phyloP scores from a whole-genome alignment of 192 early-diverging fungal species.

The Fimicolochytrium jonesii region DNA sequence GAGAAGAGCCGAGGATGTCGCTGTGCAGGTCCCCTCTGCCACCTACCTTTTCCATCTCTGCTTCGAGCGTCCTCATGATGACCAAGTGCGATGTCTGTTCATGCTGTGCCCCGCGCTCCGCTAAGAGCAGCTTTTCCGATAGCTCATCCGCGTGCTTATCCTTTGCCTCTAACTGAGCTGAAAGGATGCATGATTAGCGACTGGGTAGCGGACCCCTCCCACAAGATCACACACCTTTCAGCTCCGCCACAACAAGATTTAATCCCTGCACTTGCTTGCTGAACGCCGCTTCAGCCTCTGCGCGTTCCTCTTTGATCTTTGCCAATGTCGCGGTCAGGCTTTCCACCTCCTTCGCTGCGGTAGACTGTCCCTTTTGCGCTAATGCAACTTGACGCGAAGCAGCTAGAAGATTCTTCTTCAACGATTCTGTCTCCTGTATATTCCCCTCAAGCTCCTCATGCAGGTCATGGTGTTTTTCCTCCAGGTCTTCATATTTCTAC shows the following conservation, averaged over 20 bases:
- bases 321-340: background rate
- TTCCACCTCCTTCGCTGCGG: background rate
- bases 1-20: too few species aligned
- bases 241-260: background rate
- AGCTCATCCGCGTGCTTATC: background rate
- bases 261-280: background rate
- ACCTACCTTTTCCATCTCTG: background rate
- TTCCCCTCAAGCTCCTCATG: background rate
- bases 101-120: background rate
- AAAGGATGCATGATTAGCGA: background rate
- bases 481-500: background rate
- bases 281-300: background rate
- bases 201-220: background rate
- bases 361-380: background rate
- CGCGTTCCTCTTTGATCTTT: background rate
- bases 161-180: background rate
- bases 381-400: background rate
- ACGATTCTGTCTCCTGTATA: background rate
- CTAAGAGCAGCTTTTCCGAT: background rate
- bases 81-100: background rate
- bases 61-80: background rate
- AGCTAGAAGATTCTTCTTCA: background rate
- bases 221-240: background rate
- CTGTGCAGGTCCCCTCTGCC: too few species aligned
- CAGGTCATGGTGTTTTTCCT: background rate